Base-by-base conservation (phyloP, 2,329 filamentous ascomycete genomes). In the Ascochyta pisi region DNA sequence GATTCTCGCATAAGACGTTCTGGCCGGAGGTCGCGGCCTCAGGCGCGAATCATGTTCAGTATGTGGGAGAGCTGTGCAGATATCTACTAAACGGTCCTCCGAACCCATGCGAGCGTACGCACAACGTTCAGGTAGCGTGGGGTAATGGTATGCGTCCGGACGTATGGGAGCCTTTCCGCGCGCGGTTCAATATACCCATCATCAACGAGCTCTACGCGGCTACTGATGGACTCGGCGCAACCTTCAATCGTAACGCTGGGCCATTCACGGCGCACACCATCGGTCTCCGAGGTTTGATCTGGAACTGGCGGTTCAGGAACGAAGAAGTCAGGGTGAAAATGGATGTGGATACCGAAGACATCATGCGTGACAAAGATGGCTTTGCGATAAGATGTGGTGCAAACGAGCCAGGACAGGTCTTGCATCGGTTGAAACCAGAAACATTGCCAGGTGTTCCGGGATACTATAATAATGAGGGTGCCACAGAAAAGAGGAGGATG, bases 101-200 rank as follows among this genome's bases (percentile, higher is more conserved):
- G n/a, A 73, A 70, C 40, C 58, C 64, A 10, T 67, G 64, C 34
- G 74, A 76, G 50, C 61, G 64, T 10, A 62, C 61, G 12, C 70
- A 77, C 51, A 71, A 67, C 16, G 73, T 74, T 2, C 42, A 68
- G 19, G 55, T 73, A 54, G 74, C 73, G 4, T 77, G 70, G 71
- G 75, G 76, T 12, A 78, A 78, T 45, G 76, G 76, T n/a, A 75
- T 78, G 72, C 58, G 76, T 12, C 73, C 74, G 12, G 76, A 78
- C 55, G 74, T 78, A 0, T 78, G 76, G 74, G 73, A 76, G 50
- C 65, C 63, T 0, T 78, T 78, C 52, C 68, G 74, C 16, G 61
- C 77, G 45, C 67, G 76, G 2, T 78, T 78, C 55, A 67, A 67
- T 13, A 76, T 78, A 35, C 69, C 72, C 4, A 61, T 71, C 16